Conservation (phyloP, 2,329 filamentous ascomycete genomes). For the Acephala macrosclerotiorum region DNA sequence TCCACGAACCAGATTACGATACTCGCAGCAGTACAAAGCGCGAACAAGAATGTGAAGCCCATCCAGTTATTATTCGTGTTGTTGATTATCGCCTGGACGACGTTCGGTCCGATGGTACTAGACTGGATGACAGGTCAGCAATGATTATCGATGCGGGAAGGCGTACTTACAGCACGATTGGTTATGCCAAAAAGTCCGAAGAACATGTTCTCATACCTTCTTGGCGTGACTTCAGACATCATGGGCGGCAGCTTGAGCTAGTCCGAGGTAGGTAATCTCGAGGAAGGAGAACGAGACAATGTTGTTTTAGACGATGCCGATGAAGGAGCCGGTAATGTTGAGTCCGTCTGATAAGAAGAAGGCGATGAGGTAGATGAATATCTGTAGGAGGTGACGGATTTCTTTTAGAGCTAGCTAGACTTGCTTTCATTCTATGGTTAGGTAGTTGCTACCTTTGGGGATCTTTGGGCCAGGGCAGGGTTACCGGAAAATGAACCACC, state of each 20-base stretch:
- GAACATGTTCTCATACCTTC: conserved; percentile 53
- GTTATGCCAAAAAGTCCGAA: conserved; percentile 53
- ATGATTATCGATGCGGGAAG: background rate
- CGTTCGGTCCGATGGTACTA: conserved; percentile 52
- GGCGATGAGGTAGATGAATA: conserved; percentile 50
- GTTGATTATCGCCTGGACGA: conserved; percentile 53
- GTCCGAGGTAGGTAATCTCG: conserved; percentile 50
- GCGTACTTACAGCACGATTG: conserved; percentile 48
- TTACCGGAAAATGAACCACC: conserved; percentile 53
- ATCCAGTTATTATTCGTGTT: conserved; percentile 51
- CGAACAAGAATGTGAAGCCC: conserved; percentile 52
- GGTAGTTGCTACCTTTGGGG: conserved; percentile 49
- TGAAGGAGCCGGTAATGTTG: conserved; percentile 49
- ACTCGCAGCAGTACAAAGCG: conserved; percentile 47
- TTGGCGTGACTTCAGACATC: conserved; percentile 52
- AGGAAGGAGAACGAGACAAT: conserved; percentile 50
- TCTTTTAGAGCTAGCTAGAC: conserved; percentile 49
- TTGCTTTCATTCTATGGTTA: conserved; percentile 51
- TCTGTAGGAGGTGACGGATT: conserved; percentile 49
- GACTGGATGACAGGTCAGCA: conserved; percentile 40
- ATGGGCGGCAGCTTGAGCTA: conserved; percentile 49
- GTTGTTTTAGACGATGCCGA: conserved; percentile 51
- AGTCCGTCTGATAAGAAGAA: conserved; percentile 52
- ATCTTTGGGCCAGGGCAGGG: conserved; percentile 48
- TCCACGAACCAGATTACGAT: conserved; percentile 50